phyloP scores from a whole-genome alignment of 257 asterid genomes.

The Plantago ovata region DNA sequence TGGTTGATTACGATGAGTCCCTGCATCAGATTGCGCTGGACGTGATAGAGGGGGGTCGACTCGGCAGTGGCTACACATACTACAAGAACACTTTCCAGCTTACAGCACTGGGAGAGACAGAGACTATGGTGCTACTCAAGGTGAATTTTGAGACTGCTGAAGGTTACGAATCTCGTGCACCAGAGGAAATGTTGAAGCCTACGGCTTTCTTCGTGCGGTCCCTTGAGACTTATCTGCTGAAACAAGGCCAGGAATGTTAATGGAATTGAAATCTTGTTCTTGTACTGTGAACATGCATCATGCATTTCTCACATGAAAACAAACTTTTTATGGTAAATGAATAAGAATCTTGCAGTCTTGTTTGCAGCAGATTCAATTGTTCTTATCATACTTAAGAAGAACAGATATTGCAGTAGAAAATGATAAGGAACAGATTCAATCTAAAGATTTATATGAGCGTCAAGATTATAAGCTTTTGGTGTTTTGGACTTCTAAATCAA shows the following conservation, averaged over 20 bases:
- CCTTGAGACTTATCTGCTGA: constrained; percentile 1
- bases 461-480: too few species aligned
- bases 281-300: too few species aligned
- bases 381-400: too few species aligned
- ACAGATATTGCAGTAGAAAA: too few species aligned
- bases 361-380: too few species aligned
- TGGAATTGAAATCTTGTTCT: too few species aligned
- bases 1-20: constrained; percentile 10
- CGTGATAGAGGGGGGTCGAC: constrained; percentile 9
- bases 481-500: too few species aligned
- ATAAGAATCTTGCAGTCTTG: too few species aligned
- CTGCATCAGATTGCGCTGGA: background rate
- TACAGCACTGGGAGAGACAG: background rate
- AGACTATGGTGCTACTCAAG: background rate
- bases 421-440: too few species aligned
- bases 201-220: background rate
- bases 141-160: background rate
- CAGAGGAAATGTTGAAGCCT: background rate
- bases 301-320: too few species aligned
- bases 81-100: background rate
- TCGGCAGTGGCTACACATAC: background rate
- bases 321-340: too few species aligned
- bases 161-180: background rate
- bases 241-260: background rate
- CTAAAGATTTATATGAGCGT: too few species aligned